Evolutionary conservation across 1,284 basidiomycete genomes (phyloP), one percentile per base, ranked within the genome.

Genomic region (Trametes hirsuta): DNA sequence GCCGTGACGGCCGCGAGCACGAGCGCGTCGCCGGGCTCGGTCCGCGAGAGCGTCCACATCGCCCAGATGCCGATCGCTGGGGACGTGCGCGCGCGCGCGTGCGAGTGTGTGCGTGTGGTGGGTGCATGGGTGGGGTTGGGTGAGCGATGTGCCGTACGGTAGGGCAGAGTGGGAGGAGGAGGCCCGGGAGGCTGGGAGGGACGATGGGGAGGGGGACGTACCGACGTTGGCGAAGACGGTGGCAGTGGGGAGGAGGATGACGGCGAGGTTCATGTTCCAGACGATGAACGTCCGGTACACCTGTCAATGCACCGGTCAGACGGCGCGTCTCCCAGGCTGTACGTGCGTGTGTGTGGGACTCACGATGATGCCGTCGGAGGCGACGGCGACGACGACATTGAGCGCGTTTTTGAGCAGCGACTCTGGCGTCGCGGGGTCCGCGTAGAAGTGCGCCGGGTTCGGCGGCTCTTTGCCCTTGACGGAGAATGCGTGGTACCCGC

Each of bases 211-310:
- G 3, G 11, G 25, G 12, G 44, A 37, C 53, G 36, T 12, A 54
- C 53, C 58, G 14, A 47, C 24, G 44, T 45, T 49, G 4, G 44
- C 47, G 30, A 39, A 12, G 15, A 60, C 25, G 18, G 52, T 25
- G 4, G 53, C 47, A 9, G 40, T 22, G 42, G 58, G 58, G 21
- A 47, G 14, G 35, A 48, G 22, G 14, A 54, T 21, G 30, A 55
- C 22, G 12, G 35, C 8, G 5, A 30, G 11, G 48, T 40, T 55
- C 53, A 47, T 47, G 47, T 54, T 52, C 58, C 58, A 60, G 11
- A 60, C 42, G 22, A 55, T 37, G 44, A 55, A 52, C 34, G 53
- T 55, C 30, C 58, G 47, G 36, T 60, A 60, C 8, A 60, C 53
- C 58, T 60, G 50, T n/a, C 25, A 50, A n/a, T 8, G n/a, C 9